These are phyloP conservation scores for Neonothopanus nambi DNA, from an alignment of 1,284 basidiomycete species.

Conservation along the genomic window DNA sequence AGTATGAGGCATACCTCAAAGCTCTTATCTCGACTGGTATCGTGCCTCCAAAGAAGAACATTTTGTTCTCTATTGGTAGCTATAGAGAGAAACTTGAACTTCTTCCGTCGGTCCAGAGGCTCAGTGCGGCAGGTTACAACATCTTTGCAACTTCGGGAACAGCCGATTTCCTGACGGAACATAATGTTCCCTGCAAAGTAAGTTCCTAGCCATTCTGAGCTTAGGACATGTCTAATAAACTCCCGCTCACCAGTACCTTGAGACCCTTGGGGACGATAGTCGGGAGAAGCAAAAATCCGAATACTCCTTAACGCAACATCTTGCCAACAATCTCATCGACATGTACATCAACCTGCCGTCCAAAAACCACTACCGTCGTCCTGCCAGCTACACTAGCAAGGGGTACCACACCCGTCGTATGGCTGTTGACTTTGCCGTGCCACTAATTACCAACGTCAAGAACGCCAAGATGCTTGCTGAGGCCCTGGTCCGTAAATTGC, in stretches of 20 bases:
- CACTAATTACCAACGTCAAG: constrained; percentile 98
- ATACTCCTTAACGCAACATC: constrained; percentile 92
- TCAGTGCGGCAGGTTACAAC: constrained; percentile 93
- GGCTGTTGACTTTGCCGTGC: constrained; percentile 99
- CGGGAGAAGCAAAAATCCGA: constrained; percentile 88
- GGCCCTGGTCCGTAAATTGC: constrained; percentile 86
- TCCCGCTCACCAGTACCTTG: constrained; percentile 72
- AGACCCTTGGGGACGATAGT: constrained; percentile 79
- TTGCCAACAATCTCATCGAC: constrained; percentile 95
- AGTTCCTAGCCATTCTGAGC: constrained; percentile 15
- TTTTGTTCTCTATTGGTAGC: constrained; percentile 91
- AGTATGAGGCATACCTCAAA: constrained; percentile 98
- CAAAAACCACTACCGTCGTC: constrained; percentile 96
- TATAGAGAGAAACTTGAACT: constrained; percentile 99
- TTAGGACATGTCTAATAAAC: constrained; percentile 11
- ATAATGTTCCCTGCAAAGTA: constrained; percentile 84
- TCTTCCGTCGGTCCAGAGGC: constrained; percentile 93
- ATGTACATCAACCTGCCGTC: constrained; percentile 99
- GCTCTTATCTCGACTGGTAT: constrained; percentile 96
- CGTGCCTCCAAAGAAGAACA: constrained; percentile 92
- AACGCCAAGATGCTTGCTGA: constrained; percentile 97
- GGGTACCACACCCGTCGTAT: constrained; percentile 96
- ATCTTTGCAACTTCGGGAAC: constrained; percentile 98
- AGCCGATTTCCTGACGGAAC: constrained; percentile 91
- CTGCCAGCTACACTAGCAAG: constrained; percentile 95